Percentiles rank a stretch among this genome's conserved stretches.
Conservation (phyloP, 129 eudicot species). For the Glebionis coronaria region DNA sequence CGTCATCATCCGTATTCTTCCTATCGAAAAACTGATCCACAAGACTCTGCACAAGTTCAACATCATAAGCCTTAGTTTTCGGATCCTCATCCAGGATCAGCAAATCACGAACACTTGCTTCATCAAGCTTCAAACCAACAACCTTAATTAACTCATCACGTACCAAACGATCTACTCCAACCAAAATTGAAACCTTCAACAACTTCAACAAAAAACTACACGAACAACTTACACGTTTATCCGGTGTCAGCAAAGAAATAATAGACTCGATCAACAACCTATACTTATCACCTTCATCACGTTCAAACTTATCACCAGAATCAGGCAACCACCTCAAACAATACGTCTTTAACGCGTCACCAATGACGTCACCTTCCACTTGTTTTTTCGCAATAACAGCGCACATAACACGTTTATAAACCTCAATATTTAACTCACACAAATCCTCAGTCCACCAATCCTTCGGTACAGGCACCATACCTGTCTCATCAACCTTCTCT, state of each 20-base stretch:
- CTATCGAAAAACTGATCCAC: conserved; percentile 44
- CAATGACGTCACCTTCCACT: conserved; percentile 59
- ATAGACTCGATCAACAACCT: conserved; percentile 60
- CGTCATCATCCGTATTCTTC: conserved; percentile 20
- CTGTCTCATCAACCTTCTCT: conserved; percentile 30
- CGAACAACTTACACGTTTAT: conserved; percentile 57
- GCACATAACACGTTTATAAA: conserved; percentile 70
- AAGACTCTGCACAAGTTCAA: conserved; percentile 6
- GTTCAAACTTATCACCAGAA: conserved; percentile 49
- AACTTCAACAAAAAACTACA: conserved; percentile 81
- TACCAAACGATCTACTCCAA: conserved; percentile 64
- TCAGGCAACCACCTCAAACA: conserved; percentile 82
- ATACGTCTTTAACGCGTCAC: conserved; percentile 71
- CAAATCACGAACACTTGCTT: too few relatives aligned
- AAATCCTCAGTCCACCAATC: conserved; percentile 98
- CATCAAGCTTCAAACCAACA: too few relatives aligned
- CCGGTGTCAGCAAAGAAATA: conserved; percentile 59
- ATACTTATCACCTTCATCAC: conserved; percentile 46
- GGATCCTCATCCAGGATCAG: neutral
- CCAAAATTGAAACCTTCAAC: conserved; percentile 58
- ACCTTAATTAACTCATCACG: conserved; percentile 49
- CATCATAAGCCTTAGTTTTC: conserved; percentile 31
- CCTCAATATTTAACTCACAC: conserved; percentile 73
- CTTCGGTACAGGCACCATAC: conserved; percentile 48
- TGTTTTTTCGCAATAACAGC: conserved; percentile 70